Conservation (phyloP, 2,329 filamentous ascomycete species). For the Xylariaceae sp. region DNA sequence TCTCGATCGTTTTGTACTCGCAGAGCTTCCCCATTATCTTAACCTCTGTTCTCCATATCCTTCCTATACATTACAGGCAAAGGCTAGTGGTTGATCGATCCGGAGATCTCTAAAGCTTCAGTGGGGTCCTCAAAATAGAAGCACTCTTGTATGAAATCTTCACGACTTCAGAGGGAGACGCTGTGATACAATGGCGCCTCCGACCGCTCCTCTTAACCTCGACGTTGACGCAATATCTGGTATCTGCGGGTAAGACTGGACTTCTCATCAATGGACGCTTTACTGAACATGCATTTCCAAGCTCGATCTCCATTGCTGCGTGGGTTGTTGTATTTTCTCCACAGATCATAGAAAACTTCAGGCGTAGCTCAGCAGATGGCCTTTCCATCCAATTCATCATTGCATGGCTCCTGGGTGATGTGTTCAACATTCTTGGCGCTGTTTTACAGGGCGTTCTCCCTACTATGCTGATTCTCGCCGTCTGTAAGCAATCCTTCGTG, state of each 20-base stretch:
- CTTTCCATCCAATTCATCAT: slow-evolving; percentile 89
- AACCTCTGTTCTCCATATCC: too few species aligned
- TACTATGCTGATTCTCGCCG: slow-evolving; percentile 90
- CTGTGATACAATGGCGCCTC: slow-evolving; percentile 47
- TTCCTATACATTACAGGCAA: too few species aligned
- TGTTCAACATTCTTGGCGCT: slow-evolving; percentile 95
- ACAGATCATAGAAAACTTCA: slow-evolving; percentile 95
- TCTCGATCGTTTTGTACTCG: too few species aligned
- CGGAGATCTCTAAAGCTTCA: too few species aligned
- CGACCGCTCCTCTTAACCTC: slow-evolving; percentile 61
- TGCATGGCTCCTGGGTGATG: slow-evolving; percentile 89
- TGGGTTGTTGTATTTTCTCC: slow-evolving; percentile 98
- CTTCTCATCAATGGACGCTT: slow-evolving; percentile 1
- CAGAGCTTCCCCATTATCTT: too few species aligned
- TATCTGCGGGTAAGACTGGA: slow-evolving; percentile 69
- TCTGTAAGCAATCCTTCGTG: slow-evolving; percentile 43
- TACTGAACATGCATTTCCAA: slow-evolving; percentile 32
- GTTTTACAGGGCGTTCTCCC: slow-evolving; percentile 87
- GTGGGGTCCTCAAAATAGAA: too few species aligned
- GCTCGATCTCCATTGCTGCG: slow-evolving; percentile 93
- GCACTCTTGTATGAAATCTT: too few species aligned
- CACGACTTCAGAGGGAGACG: too few species aligned
- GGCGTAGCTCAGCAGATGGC: slow-evolving; percentile 78
- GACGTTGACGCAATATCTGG: slow-evolving; percentile 90
- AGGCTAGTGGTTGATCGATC: too few species aligned